Evolutionary conservation across 2,329 filamentous ascomycete species (phyloP), one percentile per base, ranked within the genome.

Genomic region (Phyllosticta citrichinensis): DNA sequence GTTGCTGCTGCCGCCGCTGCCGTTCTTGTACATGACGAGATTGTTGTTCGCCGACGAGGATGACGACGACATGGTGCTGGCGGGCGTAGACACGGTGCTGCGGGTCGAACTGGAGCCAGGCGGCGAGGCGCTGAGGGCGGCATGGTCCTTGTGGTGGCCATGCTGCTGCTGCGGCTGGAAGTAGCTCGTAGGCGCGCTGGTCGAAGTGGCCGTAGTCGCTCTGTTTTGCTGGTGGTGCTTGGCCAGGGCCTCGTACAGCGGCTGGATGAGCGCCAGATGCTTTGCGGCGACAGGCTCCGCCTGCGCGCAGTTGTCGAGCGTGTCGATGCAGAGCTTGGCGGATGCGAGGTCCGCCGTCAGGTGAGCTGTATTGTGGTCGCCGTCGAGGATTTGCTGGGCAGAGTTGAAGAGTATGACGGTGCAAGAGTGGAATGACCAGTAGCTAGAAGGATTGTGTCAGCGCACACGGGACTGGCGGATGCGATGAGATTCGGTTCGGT

Each of bases 371-470:
- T 70, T 66, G n/a, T 62, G 22, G 12, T 67, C 63, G 11, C 69
- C 68, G 24, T 73, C 71, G 33, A 74, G 63, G 20, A 75, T 68
- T 57, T 71, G 73, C 6, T 66, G 71, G 1, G 70, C 70, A 14
- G 68, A 68, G 58, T 66, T 69, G 65, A 70, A 71, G 19, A 75
- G 68, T 11, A 74, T 68, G 10, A 73, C 68, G 14, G 72, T 68
- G 52, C 66, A 66, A 8, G 72, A 68, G 3, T 70, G 70, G 52
- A 74, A 75, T 1, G 71, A 63, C 71, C 71, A 74, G 57, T 74
- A 74, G 30, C 70, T 73, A 62, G 2, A 8, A 3, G 3, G 2
- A 47, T 11, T 3, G 5, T 53, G 10, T 40, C 47, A 63, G 55
- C n/a, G 5, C 52, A 17, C 22, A 56, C 12, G 35, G 53, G 30